Evolutionary conservation across 139 green algal species (phyloP).

Genomic region (Desmodesmus armatus): DNA sequence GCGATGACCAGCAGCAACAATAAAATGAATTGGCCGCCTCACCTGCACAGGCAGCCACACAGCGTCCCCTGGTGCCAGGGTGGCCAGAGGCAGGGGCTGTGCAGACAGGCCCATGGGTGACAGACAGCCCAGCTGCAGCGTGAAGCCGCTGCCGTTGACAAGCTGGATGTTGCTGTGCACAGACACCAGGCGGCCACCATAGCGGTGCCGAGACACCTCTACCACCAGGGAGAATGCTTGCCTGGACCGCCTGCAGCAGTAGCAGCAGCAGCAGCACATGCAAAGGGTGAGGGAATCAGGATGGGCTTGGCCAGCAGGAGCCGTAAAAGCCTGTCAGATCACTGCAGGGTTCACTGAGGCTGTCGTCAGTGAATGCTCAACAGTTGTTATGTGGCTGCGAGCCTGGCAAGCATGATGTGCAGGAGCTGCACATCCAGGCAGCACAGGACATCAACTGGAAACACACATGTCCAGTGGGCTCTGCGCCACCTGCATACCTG

Average conservation of each 20-base stretch:
- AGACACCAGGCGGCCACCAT: conserved; percentile 55
- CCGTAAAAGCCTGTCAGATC: too few relatives aligned
- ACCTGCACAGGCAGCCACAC: conserved; percentile 65
- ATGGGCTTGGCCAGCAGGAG: too few relatives aligned
- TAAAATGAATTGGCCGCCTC: too few relatives aligned
- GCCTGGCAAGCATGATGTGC: too few relatives aligned
- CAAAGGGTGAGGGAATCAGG: too few relatives aligned
- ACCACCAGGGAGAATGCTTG: conserved; percentile 46
- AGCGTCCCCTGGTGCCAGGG: conserved; percentile 45
- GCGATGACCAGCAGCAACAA: too few relatives aligned
- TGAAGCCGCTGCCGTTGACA: conserved; percentile 56
- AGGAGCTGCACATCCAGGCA: too few relatives aligned
- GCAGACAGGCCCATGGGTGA: neutral
- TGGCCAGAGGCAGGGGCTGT: conserved; percentile 44
- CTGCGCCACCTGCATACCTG: neutral
- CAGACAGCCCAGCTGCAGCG: conserved; percentile 56
- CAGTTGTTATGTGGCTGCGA: too few relatives aligned
- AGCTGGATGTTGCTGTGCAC: conserved; percentile 67
- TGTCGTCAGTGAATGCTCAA: too few relatives aligned
- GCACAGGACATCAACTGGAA: too few relatives aligned
- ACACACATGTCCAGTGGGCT: too few relatives aligned
- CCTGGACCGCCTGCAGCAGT: neutral
- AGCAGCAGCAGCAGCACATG: neutral
- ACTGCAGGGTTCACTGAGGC: too few relatives aligned
- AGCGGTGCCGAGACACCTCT: conserved; percentile 44